Evolutionary conservation across 495 filamentous ascomycete species (phyloP).

Genomic region (Talaromyces proteolyticus): DNA sequence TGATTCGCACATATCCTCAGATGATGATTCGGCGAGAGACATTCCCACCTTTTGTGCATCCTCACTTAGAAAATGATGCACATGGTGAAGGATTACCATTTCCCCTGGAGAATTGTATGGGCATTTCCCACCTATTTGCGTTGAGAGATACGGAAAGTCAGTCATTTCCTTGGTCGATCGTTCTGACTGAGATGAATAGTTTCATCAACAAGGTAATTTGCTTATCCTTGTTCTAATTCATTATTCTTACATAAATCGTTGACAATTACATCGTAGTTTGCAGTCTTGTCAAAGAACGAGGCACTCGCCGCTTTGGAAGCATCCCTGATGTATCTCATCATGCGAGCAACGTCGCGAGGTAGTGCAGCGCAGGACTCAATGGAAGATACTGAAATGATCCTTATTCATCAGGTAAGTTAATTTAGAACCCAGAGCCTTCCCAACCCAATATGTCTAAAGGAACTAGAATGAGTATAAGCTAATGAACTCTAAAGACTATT

Average conservation of each 20-base stretch:
- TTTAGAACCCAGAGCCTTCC: too few species aligned
- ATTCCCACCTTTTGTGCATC: conserved; percentile 6
- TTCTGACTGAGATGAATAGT: neutral
- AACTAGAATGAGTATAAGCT: neutral
- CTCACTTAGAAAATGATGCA: neutral
- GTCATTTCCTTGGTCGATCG: conserved; percentile 3
- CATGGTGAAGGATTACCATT: neutral
- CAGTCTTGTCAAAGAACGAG: neutral
- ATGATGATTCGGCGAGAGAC: conserved; percentile 8
- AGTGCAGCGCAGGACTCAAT: neutral
- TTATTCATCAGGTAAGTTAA: conserved; percentile 1
- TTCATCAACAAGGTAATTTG: neutral
- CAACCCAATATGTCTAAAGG: too few species aligned
- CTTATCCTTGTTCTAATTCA: neutral
- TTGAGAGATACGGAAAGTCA: neutral
- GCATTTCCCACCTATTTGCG: conserved; percentile 3
- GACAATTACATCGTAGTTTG: neutral
- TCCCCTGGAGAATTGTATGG: conserved; percentile 5
- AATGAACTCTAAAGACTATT: neutral
- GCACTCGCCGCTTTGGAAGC: conserved; percentile 4
- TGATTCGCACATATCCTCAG: conserved; percentile 3
- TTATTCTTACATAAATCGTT: neutral
- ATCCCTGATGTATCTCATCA: conserved; percentile 5
- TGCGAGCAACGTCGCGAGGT: conserved; percentile 5
- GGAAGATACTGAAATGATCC: neutral